Evolutionary conservation across 768 basidiomycete genomes (phyloP).

Genomic region (Exsudoporus frostii): DNA sequence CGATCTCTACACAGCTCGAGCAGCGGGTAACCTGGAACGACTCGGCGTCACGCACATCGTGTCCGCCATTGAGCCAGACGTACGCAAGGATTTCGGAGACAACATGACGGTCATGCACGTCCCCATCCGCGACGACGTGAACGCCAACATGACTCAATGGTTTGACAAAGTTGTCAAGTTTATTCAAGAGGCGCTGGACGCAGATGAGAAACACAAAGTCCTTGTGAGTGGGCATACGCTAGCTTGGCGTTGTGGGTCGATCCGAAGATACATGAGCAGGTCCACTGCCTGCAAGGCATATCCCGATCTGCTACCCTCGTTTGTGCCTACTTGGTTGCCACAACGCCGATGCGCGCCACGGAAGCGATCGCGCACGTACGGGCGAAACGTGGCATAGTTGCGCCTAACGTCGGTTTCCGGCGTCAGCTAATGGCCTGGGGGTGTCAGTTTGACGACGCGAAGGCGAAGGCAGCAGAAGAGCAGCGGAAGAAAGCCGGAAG

Average conservation of each 20-base stretch:
- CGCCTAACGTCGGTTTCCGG: constrained; percentile 67
- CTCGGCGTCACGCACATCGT: constrained; percentile 75
- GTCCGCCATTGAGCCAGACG: constrained; percentile 53
- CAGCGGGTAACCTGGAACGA: constrained; percentile 42
- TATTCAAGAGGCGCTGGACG: constrained; percentile 46
- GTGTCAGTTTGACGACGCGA: constrained; percentile 26
- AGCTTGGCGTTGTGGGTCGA: neutral
- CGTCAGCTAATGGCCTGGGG: constrained; percentile 48
- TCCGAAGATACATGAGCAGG: constrained; percentile 37
- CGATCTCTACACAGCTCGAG: constrained; percentile 53
- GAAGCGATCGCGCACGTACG: constrained; percentile 57
- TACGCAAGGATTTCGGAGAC: constrained; percentile 21
- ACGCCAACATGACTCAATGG: constrained; percentile 43
- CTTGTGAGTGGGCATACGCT: constrained; percentile 38
- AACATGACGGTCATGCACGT: constrained; percentile 52
- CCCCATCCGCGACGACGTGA: constrained; percentile 39
- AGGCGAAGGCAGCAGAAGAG: constrained; percentile 16
- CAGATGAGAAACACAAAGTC: constrained; percentile 42
- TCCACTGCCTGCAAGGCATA: constrained; percentile 75
- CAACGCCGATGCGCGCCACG: constrained; percentile 46
- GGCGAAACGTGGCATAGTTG: constrained; percentile 55
- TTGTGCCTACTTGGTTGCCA: constrained; percentile 63
- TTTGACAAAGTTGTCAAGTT: constrained; percentile 50
- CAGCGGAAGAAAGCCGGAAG: constrained; percentile 11
- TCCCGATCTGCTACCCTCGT: constrained; percentile 75